Evolutionary conservation across 148 eudicot species (phyloP).

Genomic region (Rhododendron williamsianum): DNA sequence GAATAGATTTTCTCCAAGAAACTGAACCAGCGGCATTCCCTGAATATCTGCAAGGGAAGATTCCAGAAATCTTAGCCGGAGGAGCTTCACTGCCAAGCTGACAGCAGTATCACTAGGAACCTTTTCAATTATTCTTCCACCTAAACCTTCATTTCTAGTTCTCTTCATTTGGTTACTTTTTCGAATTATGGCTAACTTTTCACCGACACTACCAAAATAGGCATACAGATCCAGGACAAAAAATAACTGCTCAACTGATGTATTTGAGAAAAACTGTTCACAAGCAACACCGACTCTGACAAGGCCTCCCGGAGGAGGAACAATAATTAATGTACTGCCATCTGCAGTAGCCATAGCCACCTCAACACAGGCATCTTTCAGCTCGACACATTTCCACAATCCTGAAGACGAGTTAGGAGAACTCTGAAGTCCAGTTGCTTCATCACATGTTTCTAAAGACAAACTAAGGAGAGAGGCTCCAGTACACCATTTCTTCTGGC

Average conservation of each 20-base stretch:
- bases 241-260: conserved; percentile 91
- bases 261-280: conserved; percentile 67
- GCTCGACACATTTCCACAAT: conserved; percentile 76
- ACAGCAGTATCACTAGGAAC: conserved; percentile 92
- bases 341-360: conserved; percentile 95
- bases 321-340: conserved; percentile 60
- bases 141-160: conserved; percentile 34
- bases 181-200: conserved; percentile 58
- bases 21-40: conserved; percentile 71
- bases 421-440: conserved; percentile 24
- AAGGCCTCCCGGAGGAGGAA: conserved; percentile 94
- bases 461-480: conserved; percentile 65
- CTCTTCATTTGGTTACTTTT: conserved; percentile 33
- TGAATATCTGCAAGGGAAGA: conserved; percentile 37
- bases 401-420: conserved; percentile 27
- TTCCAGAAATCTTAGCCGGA: conserved; percentile 71
- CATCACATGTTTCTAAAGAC: conserved; percentile 57
- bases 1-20: conserved; percentile 62
- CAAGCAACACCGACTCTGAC: conserved; percentile 79
- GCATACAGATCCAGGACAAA: conserved; percentile 82
- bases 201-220: conserved; percentile 69
- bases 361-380: conserved; percentile 69
- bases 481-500: conserved; percentile 76
- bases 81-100: conserved; percentile 56
- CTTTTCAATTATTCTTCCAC: conserved; percentile 57